These are phyloP conservation scores for Canariomyces notabilis DNA, from an alignment of 2,329 filamentous ascomycete genomes.

Conservation along the genomic window DNA sequence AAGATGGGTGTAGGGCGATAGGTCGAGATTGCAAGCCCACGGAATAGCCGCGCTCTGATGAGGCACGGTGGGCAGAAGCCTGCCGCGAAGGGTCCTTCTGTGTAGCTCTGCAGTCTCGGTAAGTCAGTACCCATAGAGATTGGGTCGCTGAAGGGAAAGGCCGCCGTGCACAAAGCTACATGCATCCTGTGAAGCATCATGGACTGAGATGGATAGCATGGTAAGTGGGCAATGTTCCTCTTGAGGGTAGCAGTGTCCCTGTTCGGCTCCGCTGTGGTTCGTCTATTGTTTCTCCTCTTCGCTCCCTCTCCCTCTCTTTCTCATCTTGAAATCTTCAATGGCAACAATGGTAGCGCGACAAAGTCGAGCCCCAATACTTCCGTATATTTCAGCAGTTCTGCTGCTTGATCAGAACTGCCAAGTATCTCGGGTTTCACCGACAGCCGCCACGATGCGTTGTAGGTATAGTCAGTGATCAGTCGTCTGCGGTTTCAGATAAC, in stretches of 20 bases:
- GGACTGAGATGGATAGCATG: too few relatives aligned
- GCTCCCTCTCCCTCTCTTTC: too few relatives aligned
- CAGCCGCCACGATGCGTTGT: neutral
- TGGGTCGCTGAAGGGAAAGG: neutral
- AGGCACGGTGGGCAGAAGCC: neutral
- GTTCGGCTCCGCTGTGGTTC: too few relatives aligned
- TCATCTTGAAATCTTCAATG: too few relatives aligned
- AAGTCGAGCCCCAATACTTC: too few relatives aligned
- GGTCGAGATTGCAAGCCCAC: neutral
- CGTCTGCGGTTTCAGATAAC: neutral
- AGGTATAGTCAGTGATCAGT: neutral
- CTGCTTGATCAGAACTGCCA: neutral
- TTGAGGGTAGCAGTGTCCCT: too few relatives aligned
- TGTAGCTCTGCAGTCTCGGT: neutral
- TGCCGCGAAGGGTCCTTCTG: conserved; percentile 2
- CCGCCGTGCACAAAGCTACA: too few relatives aligned
- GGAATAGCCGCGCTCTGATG: conserved; percentile 2
- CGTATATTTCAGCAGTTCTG: neutral
- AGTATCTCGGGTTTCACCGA: neutral
- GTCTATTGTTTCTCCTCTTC: too few relatives aligned
- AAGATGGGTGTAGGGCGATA: conserved; percentile 1
- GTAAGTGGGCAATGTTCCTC: too few relatives aligned
- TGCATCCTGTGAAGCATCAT: too few relatives aligned
- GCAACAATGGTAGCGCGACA: neutral
- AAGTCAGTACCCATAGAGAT: neutral